Percentiles rank a stretch among this genome's conserved stretches.
Conservation (phyloP, 176 grass and related monocot genomes). For the Puccinellia tenuiflora region DNA sequence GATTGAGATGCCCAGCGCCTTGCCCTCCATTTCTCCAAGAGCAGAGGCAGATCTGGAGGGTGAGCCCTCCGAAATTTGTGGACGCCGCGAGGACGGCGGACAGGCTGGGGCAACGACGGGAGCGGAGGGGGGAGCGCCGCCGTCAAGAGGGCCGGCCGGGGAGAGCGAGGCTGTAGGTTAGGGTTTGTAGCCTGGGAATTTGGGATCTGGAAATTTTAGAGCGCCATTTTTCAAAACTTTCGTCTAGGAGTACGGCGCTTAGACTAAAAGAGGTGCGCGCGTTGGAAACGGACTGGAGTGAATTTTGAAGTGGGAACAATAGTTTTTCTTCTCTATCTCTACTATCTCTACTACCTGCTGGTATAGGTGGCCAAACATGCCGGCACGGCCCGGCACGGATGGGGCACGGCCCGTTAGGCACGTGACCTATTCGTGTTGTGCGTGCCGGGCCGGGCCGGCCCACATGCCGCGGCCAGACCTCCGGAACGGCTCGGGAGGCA, state of each 20-base stretch:
- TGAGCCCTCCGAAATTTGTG: not conserved
- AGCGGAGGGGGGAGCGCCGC: not conserved
- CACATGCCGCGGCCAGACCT: too few species aligned
- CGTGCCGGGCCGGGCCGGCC: too few species aligned
- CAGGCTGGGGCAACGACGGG: not conserved
- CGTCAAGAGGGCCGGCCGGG: not conserved
- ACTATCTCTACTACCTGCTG: too few species aligned
- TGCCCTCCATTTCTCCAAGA: conserved; percentile 23
- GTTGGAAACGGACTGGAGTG: too few species aligned
- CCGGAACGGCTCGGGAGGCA: too few species aligned
- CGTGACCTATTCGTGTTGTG: too few species aligned
- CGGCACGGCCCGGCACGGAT: too few species aligned
- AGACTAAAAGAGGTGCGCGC: not conserved
- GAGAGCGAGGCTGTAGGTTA: not conserved
- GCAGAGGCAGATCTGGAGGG: not conserved
- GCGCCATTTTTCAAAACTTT: not conserved
- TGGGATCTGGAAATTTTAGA: not conserved
- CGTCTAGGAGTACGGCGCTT: not conserved
- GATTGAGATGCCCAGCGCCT: not conserved
- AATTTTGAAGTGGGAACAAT: too few species aligned
- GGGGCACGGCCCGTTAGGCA: too few species aligned
- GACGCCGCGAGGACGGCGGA: not conserved
- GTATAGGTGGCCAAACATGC: too few species aligned
- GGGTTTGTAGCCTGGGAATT: not conserved
- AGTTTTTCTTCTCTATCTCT: too few species aligned